These are phyloP conservation scores for Berkeleyomyces basicola DNA, from an alignment of 2,329 filamentous ascomycete species.

Conservation along the genomic window DNA sequence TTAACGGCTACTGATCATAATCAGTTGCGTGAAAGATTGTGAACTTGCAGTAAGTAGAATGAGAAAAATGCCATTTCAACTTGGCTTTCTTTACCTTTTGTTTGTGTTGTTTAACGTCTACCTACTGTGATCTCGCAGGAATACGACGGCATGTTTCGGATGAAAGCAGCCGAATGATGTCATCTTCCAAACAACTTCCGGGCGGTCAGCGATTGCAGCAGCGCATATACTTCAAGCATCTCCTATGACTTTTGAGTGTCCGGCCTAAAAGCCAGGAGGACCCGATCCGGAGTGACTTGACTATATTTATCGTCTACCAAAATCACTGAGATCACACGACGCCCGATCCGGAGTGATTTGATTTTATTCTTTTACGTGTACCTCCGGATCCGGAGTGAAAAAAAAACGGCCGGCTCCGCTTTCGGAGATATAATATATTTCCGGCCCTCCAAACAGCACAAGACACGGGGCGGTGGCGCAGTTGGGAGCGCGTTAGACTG, in stretches of 20 bases:
- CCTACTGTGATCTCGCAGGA: not conserved
- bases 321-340: too few species aligned
- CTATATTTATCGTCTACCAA: too few species aligned
- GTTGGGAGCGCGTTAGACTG: conserved; percentile 9
- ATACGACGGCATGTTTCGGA: not conserved
- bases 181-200: not conserved
- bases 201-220: not conserved
- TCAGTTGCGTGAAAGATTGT: too few species aligned
- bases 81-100: not conserved
- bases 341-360: too few species aligned
- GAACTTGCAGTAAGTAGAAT: too few species aligned
- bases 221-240: not conserved
- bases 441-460: fast-evolving
- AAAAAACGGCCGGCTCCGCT: not conserved
- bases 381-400: not conserved
- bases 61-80: too few species aligned
- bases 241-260: not conserved
- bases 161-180: not conserved
- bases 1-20: not conserved
- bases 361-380: too few species aligned
- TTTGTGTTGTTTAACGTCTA: not conserved
- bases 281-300: not conserved
- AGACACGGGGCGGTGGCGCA: not conserved
- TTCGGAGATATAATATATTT: not conserved
- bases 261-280: not conserved